Conservation (phyloP, 805 yeast species). For the Pichia gijzeniarum region DNA sequence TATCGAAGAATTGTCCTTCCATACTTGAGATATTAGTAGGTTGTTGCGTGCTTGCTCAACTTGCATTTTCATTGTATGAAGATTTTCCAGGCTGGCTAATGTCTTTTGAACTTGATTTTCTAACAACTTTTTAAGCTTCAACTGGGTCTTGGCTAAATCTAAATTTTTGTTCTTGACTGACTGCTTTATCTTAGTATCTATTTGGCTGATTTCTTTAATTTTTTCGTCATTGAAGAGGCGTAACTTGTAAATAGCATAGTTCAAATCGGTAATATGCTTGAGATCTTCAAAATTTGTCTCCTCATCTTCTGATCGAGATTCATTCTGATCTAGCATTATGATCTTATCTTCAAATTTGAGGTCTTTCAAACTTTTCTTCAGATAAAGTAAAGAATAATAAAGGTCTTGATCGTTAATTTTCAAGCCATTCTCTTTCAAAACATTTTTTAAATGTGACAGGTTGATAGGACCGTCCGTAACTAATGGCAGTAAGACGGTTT, state of each 20-base stretch:
- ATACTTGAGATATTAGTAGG: constrained; percentile 17
- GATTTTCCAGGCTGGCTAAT: constrained; percentile 18
- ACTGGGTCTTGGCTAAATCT: constrained; percentile 20
- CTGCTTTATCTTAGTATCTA: constrained; percentile 11
- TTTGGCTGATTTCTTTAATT: constrained; percentile 9
- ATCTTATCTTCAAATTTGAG: constrained; percentile 2
- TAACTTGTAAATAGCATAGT: constrained; percentile 22
- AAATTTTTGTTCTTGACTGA: constrained; percentile 16
- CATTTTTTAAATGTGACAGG: background rate
- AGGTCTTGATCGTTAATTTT: background rate
- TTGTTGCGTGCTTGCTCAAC: constrained; percentile 27
- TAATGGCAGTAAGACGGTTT: background rate
- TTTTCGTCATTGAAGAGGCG: constrained; percentile 15
- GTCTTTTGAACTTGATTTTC: constrained; percentile 20
- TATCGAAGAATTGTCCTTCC: constrained; percentile 22
- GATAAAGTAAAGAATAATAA: background rate
- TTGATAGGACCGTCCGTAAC: constrained; percentile 3
- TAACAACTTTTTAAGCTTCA: constrained; percentile 20
- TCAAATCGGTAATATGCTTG: constrained; percentile 24
- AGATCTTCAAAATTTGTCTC: constrained; percentile 13
- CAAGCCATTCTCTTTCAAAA: background rate
- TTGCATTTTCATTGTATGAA: constrained; percentile 19
- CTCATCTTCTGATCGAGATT: background rate
- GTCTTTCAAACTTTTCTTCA: background rate
- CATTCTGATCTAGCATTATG: background rate